Percentiles rank a stretch among this genome's conserved stretches.
Evolutionary conservation across 1,284 basidiomycete genomes (phyloP).

Genomic region (Coniophora puteana): DNA sequence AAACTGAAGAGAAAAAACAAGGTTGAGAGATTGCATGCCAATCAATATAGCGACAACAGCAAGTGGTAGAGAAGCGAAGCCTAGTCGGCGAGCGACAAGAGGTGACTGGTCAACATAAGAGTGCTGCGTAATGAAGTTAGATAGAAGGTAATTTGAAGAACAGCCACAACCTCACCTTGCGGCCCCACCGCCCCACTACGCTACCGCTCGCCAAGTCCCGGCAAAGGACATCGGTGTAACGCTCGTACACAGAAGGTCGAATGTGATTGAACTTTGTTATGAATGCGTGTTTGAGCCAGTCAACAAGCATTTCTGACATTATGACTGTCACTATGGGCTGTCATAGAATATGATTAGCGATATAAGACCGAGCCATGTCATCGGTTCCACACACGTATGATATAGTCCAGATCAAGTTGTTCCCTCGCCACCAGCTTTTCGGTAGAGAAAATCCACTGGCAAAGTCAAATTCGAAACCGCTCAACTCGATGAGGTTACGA

Average conservation of each 20-base stretch:
- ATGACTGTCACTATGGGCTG: slow-evolving; percentile 92
- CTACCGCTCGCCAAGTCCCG: slow-evolving; percentile 88
- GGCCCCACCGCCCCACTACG: slow-evolving; percentile 59
- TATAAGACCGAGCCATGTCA: not conserved
- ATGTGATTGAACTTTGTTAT: slow-evolving; percentile 99
- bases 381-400: slow-evolving; percentile 77
- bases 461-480: slow-evolving; percentile 83
- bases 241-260: slow-evolving; percentile 90
- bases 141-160: not conserved
- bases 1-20: slow-evolving; percentile 51
- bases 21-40: slow-evolving; percentile 74
- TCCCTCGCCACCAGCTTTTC: slow-evolving; percentile 78
- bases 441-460: slow-evolving; percentile 70
- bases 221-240: slow-evolving; percentile 95
- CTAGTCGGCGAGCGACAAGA: slow-evolving; percentile 88
- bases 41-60: slow-evolving; percentile 91
- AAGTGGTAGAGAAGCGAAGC: slow-evolving; percentile 91
- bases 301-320: slow-evolving; percentile 90
- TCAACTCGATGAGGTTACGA: slow-evolving; percentile 93
- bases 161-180: slow-evolving; percentile 75
- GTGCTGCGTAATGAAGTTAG: slow-evolving; percentile 45
- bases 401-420: slow-evolving; percentile 83
- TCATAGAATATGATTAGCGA: not conserved
- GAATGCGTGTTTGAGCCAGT: slow-evolving; percentile 99
- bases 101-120: slow-evolving; percentile 96